Conservation (phyloP, 148 eudicot genomes). For the Vaccinium macrocarpon region DNA sequence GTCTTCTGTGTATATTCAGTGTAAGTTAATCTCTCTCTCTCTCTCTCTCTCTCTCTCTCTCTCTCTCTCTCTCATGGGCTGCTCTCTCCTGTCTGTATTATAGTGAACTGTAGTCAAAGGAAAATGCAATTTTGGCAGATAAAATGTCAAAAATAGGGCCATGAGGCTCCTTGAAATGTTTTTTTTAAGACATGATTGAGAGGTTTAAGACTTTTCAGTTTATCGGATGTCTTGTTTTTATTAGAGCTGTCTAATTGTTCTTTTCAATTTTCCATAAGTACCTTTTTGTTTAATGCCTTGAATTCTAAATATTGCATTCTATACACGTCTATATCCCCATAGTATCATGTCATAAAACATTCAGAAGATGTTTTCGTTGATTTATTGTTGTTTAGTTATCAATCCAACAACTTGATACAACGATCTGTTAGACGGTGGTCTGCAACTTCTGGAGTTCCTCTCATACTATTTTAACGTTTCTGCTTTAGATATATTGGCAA, state of each 20-base stretch:
- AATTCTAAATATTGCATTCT: background rate
- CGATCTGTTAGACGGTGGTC: background rate
- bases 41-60: no score
- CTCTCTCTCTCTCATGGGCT: no score
- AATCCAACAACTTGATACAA: background rate
- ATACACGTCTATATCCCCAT: background rate
- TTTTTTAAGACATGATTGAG: no score
- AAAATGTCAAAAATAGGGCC: no score
- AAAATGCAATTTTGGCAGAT: no score
- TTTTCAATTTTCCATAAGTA: background rate
- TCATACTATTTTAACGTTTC: background rate
- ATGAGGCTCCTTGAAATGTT: no score
- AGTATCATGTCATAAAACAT: background rate
- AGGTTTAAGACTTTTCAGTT: no score
- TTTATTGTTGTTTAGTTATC: background rate
- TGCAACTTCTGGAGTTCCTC: slow-evolving; percentile 8
- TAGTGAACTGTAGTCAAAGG: no score
- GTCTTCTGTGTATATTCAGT: background rate
- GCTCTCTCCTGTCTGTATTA: background rate
- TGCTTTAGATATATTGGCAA: background rate
- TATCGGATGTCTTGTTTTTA: no score
- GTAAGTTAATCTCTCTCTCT: background rate
- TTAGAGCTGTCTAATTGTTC: background rate
- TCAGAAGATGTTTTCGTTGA: background rate
- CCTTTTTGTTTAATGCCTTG: background rate